phyloP scores from a whole-genome alignment of 2,329 filamentous ascomycete species.

The Graphilbum sp. region DNA sequence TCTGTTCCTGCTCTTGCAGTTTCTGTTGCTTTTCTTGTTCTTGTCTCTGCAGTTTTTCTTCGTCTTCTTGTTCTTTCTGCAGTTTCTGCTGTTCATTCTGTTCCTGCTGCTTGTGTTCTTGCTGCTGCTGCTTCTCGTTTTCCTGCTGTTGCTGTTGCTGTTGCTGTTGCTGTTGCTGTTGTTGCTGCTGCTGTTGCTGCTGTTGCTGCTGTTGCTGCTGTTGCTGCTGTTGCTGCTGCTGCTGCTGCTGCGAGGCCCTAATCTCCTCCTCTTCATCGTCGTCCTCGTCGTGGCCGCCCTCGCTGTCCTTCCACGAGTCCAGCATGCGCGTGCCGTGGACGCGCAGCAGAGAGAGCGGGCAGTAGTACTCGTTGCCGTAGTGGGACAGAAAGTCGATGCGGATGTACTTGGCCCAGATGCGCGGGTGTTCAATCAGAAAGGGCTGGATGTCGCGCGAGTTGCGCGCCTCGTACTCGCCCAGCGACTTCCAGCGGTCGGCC shows the following conservation, averaged over 20 bases:
- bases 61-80: conserved; percentile 2
- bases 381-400: conserved; percentile 84
- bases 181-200: not conserved
- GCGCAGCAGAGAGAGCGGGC: conserved; percentile 74
- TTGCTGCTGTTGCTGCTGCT: conserved; percentile 1
- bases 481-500: conserved; percentile 72
- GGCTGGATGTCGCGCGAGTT: conserved; percentile 91
- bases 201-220: conserved; percentile 8
- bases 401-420: conserved; percentile 90
- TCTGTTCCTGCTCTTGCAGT: not conserved
- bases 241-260: conserved; percentile 14
- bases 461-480: conserved; percentile 78
- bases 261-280: conserved; percentile 31
- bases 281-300: conserved; percentile 48
- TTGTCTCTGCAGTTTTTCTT: not conserved
- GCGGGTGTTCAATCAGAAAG: conserved; percentile 82
- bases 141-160: conserved; percentile 1
- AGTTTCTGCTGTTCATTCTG: conserved; percentile 9
- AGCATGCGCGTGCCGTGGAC: conserved; percentile 95
- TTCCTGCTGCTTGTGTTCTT: conserved; percentile 17
- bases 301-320: conserved; percentile 78
- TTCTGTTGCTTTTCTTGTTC: not conserved
- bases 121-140: conserved; percentile 20
- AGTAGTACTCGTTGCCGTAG: conserved; percentile 94
- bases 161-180: conserved; percentile 3